Base-by-base conservation (phyloP, 441 rosid species). In the Melastoma candidum region DNA sequence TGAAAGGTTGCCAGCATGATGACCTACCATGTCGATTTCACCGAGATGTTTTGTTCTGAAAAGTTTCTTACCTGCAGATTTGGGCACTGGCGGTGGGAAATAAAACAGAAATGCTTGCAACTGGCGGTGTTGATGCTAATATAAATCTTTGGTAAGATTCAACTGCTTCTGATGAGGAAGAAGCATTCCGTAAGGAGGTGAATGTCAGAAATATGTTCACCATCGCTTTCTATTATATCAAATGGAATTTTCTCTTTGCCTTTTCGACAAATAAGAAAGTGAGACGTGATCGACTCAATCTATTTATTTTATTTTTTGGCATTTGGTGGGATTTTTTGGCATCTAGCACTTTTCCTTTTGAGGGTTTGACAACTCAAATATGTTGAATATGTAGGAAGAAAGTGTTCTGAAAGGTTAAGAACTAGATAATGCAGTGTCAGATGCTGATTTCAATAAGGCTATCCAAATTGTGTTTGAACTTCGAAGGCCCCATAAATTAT, bases 21-120 rank as follows among this genome's bases (percentile, higher is more conserved):
- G 36, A 29, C 7, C 36, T 29, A 29, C 4, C 2, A 48, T 26
- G 44, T 67, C 54, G 45, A 64, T 58, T 64, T 29, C n/a, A 41
- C 43, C 57, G 11, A 32, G 57, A 59, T 64, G 50, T 57, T 59
- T 26, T 11, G 10, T 41, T 11, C 27, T 39, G 3, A 9, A 39
- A 2, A 51, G 3, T 1, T 11, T n/a, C 54, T 24, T 47, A 49
- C 58, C 44, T 64, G 60, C 71, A 93, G 96, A 81, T 86, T 52
- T 93, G 98, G 97, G 97, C 97, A 56, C 74, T 93, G 78, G 90
- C 98, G 52, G 75, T 93, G 22, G 97, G 98, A 58, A 93, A 77
- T 74, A 84, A 81, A 71, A 86, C 96, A 26, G 96, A 88, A 78
- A 81, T 77, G 79, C 67, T 88, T 65, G 95, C 92, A 49, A 84